Percentiles rank a stretch among this genome's conserved stretches.
Conservation (phyloP, 805 yeast species). For the Sungouiozyma ichnusensis region DNA sequence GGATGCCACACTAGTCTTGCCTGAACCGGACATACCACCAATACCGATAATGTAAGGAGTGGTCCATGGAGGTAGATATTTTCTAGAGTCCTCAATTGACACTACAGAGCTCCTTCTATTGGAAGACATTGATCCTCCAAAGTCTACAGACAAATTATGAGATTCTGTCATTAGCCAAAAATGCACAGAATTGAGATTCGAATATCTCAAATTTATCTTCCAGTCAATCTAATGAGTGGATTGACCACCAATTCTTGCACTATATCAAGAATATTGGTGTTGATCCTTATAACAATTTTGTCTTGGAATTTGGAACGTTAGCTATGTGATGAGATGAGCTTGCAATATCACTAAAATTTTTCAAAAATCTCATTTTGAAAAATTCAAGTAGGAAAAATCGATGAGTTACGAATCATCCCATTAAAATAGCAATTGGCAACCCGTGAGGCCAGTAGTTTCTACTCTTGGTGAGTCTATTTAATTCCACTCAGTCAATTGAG, state of each 20-base stretch:
- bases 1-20: constrained; percentile 87
- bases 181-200: too few species aligned
- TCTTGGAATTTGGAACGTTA: too few species aligned
- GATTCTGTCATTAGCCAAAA: not conserved
- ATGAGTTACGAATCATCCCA: too few species aligned
- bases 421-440: too few species aligned
- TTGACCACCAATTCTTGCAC: not conserved
- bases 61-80: constrained; percentile 77
- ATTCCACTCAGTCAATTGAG: too few species aligned
- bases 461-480: not conserved
- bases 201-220: too few species aligned
- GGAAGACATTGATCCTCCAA: not conserved
- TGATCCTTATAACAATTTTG: too few species aligned
- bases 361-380: not conserved
- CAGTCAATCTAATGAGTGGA: not conserved
- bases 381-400: too few species aligned
- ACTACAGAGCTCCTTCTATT: constrained; percentile 9
- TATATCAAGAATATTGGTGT: not conserved
- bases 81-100: constrained; percentile 6
- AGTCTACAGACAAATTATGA: not conserved
- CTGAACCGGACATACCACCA: constrained; percentile 83
- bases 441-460: too few species aligned
- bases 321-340: not conserved
- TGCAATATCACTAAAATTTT: not conserved
- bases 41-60: constrained; percentile 81